Base-by-base conservation (phyloP, 108 stramenopile species). In the Cyclotella kingstonii region DNA sequence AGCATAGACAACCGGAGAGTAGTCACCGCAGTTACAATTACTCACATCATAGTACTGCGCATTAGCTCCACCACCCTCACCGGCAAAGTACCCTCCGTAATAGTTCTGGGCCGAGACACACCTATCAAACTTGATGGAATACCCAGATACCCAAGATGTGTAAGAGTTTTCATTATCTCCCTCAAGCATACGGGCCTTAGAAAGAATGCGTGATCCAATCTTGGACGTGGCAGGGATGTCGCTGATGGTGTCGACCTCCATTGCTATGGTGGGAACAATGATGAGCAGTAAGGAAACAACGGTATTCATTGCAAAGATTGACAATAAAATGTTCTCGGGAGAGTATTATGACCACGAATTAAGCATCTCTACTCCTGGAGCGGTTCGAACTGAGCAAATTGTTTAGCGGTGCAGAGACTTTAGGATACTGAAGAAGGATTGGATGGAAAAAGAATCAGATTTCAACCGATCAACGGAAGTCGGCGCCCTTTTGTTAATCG, bases 121-220 rank as follows among this genome's bases (percentile, higher is more conserved):
- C 18, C 66, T 73, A 22, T 71, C 60, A 54, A 85, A 89, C 81
- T 84, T 81, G 79, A 89, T 62, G 60, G 46, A 48, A 25, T 62
- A 62, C 12, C 60, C 60, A 27, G 60, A 46, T 15, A 62, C 60
- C 60, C 60, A 62, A 5, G 60, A 62, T 3, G 47, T 62, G 36
- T 62, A 48, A 9, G 21, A 33, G 17, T 54, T 14, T 33, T 57
- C 38, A 25, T 66, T 48, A 21, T 54, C 54, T 14, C 76, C 50
- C n/a, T 84, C 64, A 36, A 88, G 57, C 47, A 54, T 54, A 83
- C 87, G 87, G 19, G 81, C 52, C 54, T 83, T 84, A 53, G 60
- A 60, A 46, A 88, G 51, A 21, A 88, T 66, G 31, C 62, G 60
- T 11, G 60, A 54, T 21, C 84, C 87, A 19, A 60, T 53, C n/a